Evolutionary conservation across 1,284 basidiomycete genomes (phyloP), one percentile per base, ranked within the genome.

Genomic region (Puccinia polysora): DNA sequence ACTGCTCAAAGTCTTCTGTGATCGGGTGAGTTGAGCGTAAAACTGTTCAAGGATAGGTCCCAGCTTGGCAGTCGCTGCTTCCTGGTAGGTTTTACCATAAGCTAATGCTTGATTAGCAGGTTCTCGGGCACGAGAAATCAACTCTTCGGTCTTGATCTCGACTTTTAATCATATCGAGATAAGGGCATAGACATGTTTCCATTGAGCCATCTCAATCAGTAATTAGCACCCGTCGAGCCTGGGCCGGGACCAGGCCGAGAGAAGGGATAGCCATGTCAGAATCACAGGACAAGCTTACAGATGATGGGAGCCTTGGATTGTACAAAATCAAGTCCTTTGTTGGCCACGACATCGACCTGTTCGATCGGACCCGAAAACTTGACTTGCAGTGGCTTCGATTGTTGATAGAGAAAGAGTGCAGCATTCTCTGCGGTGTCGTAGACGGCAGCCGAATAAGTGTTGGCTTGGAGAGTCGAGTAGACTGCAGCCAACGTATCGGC

Each of bases 261-360:
- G 36, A 62, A 40, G 36, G 30, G 15, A n/a, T 7, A 20, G 23
- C 38, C 8, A 5, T 7, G n/a, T n/a, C n/a, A n/a, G n/a, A n/a
- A n/a, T n/a, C n/a, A n/a, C n/a, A n/a, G n/a, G n/a, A n/a, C n/a
- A n/a, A 32, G 32, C 68, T 47, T 43, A 70, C 68, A 70, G 20
- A 70, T 58, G 20, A 59, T 60, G 2, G 68, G 68, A 25, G 68
- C 68, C 62, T 70, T 70, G n/a, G 68, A 12, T 45, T 70, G 68
- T 1, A 70, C 68, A 70, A 70, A 70, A 47, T 70, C 68, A 7
- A 70, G 34, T 10, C 68, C 68, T 40, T 70, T 70, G 32, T 70
- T 70, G 36, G 68, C 68, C 12, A 70, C 68, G 23, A 47, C 68
- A 53, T 70, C 68, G 28, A 70, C 68, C 32, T 70, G 68, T 18